Conservation (phyloP, 2,329 filamentous ascomycete genomes). For the Colletotrichum navitas region DNA sequence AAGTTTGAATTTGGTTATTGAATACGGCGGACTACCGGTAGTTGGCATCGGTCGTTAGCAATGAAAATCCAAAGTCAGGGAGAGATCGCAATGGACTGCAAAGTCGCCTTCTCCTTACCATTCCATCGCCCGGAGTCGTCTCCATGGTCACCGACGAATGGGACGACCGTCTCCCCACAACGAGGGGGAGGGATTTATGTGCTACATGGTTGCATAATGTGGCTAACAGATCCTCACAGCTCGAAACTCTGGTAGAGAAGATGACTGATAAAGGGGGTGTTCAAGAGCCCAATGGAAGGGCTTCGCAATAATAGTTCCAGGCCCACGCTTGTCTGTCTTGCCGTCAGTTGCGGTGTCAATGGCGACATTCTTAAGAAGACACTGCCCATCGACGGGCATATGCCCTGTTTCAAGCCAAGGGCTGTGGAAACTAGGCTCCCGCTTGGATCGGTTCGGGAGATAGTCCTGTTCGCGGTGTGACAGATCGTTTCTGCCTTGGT, state of each 20-base stretch:
- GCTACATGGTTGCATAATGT: background rate
- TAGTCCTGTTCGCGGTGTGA: background rate
- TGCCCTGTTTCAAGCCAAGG: background rate
- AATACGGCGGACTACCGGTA: too few species aligned
- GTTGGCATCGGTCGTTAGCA: background rate
- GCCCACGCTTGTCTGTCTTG: background rate
- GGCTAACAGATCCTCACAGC: background rate
- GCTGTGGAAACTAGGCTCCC: background rate
- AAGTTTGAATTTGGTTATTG: too few species aligned
- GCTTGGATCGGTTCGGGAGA: too few species aligned
- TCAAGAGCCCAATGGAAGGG: background rate
- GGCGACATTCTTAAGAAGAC: background rate
- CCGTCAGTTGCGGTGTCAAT: background rate
- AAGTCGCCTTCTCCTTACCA: background rate
- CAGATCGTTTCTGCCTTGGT: too few species aligned
- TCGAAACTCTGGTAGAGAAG: background rate
- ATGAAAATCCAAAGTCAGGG: accelerated
- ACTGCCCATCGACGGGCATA: background rate
- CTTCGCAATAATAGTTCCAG: background rate
- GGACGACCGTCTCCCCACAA: background rate
- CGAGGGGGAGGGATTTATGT: background rate
- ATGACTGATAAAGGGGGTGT: background rate
- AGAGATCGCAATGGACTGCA: background rate
- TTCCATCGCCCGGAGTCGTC: too few species aligned
- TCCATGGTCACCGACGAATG: background rate